Conservation (phyloP, 305 asterid genomes). For the Fraxinus baroniana region DNA sequence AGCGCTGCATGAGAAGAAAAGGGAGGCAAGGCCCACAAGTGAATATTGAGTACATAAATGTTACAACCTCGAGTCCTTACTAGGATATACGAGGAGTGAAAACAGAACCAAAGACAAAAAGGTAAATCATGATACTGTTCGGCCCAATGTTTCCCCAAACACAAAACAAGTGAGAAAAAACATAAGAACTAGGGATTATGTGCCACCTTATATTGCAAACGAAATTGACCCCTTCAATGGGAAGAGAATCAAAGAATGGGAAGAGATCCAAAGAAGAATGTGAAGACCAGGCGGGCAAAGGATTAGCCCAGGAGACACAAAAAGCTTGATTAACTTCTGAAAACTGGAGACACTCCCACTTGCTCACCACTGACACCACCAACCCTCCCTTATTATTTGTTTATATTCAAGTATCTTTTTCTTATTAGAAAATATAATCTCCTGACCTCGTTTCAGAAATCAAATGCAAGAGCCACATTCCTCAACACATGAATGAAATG, state of each 20-base stretch:
- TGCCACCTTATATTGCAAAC: background rate
- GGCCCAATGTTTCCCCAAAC: too few relatives aligned
- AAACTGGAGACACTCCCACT: slow-evolving; percentile 32
- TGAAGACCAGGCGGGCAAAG: background rate
- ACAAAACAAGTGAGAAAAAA: background rate
- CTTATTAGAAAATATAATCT: slow-evolving; percentile 20
- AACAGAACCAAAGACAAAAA: background rate
- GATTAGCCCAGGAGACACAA: slow-evolving; percentile 23
- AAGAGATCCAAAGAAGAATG: slow-evolving; percentile 16
- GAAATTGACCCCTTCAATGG: slow-evolving; percentile 12
- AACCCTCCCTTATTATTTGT: slow-evolving; percentile 21
- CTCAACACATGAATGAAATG: slow-evolving; percentile 17
- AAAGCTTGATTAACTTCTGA: slow-evolving; percentile 26
- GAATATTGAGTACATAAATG: background rate
- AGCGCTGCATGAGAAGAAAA: slow-evolving; percentile 6
- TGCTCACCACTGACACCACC: slow-evolving; percentile 35
- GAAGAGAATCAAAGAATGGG: too few relatives aligned
- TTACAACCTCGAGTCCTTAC: background rate
- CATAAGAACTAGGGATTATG: background rate
- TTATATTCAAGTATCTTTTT: slow-evolving; percentile 20
- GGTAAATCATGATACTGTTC: background rate
- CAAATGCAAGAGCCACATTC: slow-evolving; percentile 47
- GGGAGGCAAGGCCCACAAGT: background rate
- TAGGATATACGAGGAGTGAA: background rate
- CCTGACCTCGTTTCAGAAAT: slow-evolving; percentile 24